Evolutionary conservation across 2,329 filamentous ascomycete species (phyloP).

Genomic region (Zymoseptoria pseudotritici): DNA sequence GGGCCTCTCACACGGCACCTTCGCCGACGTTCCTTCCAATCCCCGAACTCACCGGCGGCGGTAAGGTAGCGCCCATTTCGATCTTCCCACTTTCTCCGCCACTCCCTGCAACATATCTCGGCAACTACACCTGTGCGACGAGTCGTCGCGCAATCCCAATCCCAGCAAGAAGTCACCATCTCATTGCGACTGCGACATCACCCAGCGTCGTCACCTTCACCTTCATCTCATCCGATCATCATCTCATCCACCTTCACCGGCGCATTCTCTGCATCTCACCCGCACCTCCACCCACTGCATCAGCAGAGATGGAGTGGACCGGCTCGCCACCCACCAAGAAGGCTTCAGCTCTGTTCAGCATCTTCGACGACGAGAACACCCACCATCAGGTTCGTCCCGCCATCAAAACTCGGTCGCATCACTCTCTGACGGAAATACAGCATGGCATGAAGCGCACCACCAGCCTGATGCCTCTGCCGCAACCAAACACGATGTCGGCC

Average conservation of each 20-base stretch:
- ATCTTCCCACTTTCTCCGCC: too few relatives aligned
- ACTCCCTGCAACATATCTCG: too few relatives aligned
- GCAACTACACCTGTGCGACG: too few relatives aligned
- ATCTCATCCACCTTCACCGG: not conserved
- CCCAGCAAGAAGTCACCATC: not conserved
- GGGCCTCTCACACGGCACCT: not conserved
- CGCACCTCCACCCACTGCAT: slow-evolving; percentile 1
- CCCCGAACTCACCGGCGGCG: not conserved
- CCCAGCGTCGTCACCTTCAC: not conserved
- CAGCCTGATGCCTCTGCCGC: slow-evolving; percentile 24
- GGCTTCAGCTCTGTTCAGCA: slow-evolving; percentile 14
- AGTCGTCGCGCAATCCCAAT: too few relatives aligned
- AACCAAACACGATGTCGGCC: slow-evolving; percentile 32
- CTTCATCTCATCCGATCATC: not conserved
- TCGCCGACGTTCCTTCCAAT: not conserved
- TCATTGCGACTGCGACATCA: not conserved
- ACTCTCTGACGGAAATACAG: slow-evolving; percentile 11
- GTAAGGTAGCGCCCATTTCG: too few relatives aligned
- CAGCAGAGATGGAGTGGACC: slow-evolving; percentile 16
- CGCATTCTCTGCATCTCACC: not conserved
- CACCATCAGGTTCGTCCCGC: slow-evolving; percentile 10
- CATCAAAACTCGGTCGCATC: not conserved
- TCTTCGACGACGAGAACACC: slow-evolving; percentile 18
- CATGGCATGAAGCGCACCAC: slow-evolving; percentile 18
- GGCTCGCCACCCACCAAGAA: slow-evolving; percentile 17